Evolutionary conservation across 495 filamentous ascomycete genomes (phyloP).

Genomic region (Trichoderma orchidacearum): DNA sequence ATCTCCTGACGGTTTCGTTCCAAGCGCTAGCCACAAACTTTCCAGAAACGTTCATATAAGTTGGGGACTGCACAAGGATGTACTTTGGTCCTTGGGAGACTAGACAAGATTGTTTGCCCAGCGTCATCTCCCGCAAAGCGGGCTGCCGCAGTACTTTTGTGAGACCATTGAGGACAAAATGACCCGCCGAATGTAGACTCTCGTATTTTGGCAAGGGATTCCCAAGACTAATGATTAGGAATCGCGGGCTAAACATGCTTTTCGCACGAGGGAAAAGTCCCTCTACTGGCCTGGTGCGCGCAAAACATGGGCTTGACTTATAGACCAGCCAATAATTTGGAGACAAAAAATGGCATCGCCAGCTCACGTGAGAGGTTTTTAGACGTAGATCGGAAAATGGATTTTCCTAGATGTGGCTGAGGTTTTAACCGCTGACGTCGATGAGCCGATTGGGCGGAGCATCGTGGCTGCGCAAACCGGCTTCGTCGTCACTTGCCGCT

Average conservation of each 20-base stretch:
- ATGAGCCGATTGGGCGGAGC: constrained; percentile 2
- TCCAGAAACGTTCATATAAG: constrained; percentile 65
- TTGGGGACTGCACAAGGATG: constrained; percentile 53
- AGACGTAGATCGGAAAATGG: background rate
- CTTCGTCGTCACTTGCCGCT: constrained; percentile 5
- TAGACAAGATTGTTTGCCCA: constrained; percentile 23
- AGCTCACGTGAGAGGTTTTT: background rate
- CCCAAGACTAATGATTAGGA: constrained; percentile 36
- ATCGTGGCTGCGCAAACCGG: constrained; percentile 7
- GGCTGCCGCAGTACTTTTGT: constrained; percentile 30
- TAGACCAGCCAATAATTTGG: too few relatives aligned
- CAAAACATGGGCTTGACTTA: background rate
- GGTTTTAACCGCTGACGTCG: constrained; percentile 11
- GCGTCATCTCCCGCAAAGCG: constrained; percentile 25
- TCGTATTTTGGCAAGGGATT: constrained; percentile 40
- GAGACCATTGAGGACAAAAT: constrained; percentile 49
- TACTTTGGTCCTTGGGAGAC: constrained; percentile 33
- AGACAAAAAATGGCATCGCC: background rate
- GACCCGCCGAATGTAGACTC: constrained; percentile 74
- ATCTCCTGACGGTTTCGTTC: constrained; percentile 20
- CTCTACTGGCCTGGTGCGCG: background rate
- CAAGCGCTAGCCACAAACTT: constrained; percentile 33
- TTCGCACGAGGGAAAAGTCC: background rate
- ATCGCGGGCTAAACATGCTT: constrained; percentile 16
- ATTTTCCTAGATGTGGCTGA: constrained; percentile 3